phyloP scores from a whole-genome alignment of 75 land plant species.

The Ceratopteris richardii region DNA sequence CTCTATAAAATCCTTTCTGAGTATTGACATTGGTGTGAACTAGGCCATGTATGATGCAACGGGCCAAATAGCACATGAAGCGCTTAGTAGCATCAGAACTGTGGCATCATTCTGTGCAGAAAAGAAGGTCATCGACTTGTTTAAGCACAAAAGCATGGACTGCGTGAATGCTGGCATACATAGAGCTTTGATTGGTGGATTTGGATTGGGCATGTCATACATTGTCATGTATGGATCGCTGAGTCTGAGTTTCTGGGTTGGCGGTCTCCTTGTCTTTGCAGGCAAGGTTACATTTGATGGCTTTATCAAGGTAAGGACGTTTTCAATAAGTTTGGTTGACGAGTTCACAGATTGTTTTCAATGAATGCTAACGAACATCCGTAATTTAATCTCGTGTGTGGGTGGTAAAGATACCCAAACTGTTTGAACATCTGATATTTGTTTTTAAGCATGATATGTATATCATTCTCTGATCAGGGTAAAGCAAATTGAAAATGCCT shows the following conservation, averaged over 20 bases:
- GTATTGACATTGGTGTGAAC: not conserved
- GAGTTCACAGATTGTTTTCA: no score
- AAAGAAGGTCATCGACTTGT: slow-evolving; percentile 36
- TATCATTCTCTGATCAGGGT: no score
- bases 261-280: slow-evolving; percentile 29
- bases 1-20: no score
- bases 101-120: slow-evolving; percentile 59
- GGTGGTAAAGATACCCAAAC: no score
- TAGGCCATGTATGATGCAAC: slow-evolving; percentile 52
- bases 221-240: slow-evolving; percentile 33
- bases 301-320: slow-evolving; percentile 36
- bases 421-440: no score
- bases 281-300: slow-evolving; percentile 22
- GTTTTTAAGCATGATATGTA: no score
- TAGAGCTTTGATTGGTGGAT: slow-evolving; percentile 42
- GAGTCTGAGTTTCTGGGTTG: slow-evolving; percentile 41
- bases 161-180: slow-evolving; percentile 34
- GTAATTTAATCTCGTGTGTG: no score
- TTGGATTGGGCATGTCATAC: slow-evolving; percentile 43
- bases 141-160: slow-evolving; percentile 30
- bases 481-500: no score
- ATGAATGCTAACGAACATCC: no score
- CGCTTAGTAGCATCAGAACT: slow-evolving; percentile 50
- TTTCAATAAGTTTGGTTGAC: not conserved
- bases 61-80: slow-evolving; percentile 56